Percentiles rank a stretch among this genome's conserved stretches.
These are phyloP conservation scores for Candida ascalaphidarum DNA, from an alignment of 805 yeast species.

Conservation along the genomic window DNA sequence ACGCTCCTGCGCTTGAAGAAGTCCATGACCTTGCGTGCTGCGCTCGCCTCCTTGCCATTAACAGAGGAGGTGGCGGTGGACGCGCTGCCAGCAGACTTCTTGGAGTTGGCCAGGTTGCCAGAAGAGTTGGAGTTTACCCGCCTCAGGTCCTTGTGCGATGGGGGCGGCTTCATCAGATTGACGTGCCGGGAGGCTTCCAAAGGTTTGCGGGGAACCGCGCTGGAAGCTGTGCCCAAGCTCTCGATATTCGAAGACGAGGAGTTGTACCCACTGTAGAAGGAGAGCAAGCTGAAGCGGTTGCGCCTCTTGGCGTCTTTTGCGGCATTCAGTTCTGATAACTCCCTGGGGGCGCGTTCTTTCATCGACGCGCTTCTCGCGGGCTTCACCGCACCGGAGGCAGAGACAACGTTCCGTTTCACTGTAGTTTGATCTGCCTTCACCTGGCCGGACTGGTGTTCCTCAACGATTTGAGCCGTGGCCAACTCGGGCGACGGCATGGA, in stretches of 20 bases:
- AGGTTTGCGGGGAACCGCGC: conserved; percentile 11
- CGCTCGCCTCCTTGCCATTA: conserved; percentile 51
- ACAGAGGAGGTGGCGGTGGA: conserved; percentile 13
- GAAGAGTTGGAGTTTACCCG: conserved; percentile 21
- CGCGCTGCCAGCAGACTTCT: conserved; percentile 15
- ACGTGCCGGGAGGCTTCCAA: conserved; percentile 25
- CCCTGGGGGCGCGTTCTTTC: neutral
- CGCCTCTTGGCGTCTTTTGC: conserved; percentile 20
- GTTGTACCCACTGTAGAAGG: conserved; percentile 31
- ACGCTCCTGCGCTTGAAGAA: conserved; percentile 12
- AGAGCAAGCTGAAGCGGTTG: conserved; percentile 35
- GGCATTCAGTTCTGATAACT: conserved; percentile 14
- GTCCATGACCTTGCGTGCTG: conserved; percentile 36
- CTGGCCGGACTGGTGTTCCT: too few species aligned
- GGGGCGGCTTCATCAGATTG: conserved; percentile 12
- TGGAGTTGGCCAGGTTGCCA: conserved; percentile 9
- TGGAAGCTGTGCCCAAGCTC: conserved; percentile 1
- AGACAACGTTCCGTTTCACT: too few species aligned
- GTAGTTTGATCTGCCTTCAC: too few species aligned
- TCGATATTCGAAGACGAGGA: conserved; percentile 7
- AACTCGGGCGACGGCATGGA: neutral
- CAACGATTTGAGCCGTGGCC: too few species aligned
- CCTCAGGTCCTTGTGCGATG: conserved; percentile 11
- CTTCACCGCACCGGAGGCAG: neutral
- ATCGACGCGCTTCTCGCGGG: neutral